Evolutionary conservation across 2,329 filamentous ascomycete genomes (phyloP), one percentile per base, ranked within the genome.

Genomic region (Didymella pomorum): DNA sequence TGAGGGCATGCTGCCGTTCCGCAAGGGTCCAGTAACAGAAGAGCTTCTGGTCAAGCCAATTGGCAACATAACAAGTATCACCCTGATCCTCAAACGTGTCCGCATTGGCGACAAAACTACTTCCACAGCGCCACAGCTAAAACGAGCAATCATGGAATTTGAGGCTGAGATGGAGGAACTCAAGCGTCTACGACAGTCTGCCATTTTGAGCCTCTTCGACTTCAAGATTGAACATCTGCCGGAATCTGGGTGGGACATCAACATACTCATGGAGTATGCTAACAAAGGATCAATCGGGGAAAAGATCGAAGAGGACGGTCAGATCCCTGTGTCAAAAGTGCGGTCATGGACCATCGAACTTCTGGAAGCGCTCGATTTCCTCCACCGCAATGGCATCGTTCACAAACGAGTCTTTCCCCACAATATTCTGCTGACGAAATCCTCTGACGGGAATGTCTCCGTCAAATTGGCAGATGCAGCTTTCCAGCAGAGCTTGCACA

Each of bases 291-390:
- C 93, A 0, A 79, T 99, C 14, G 86, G 89, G 26, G 92, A 97
- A 68, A 82, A 96, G 20, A 82, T 99, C 28, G 89, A 94, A 56
- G 85, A 94, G 60, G 87, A 92, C 41, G 92, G 90, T 4, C 85
- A 85, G 28, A 80, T 97, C 49, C 86, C 89, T 41, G 85, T 91
- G 50, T 86, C 86, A 63, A 93, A 89, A 72, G 88, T 93, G 43
- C 89, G 93, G 52, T 88, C 91, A 23, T 98, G 93, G 89, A 95
- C 92, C n/a, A 87, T 93, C 58, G 92, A 97, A 69, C 82, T 99
- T 18, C 84, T 99, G 25, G 92, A 97, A 78, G 95, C 89, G 0
- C 81, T 99, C 26, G 90, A 92, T 58, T 96, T 90, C 73, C 86
- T 96, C 51, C 94, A 98, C 77, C 89, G 89, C 64, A 89, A 91